These are phyloP conservation scores for Neurospora sublineolata DNA, from an alignment of 495 filamentous ascomycete species.

Conservation along the genomic window DNA sequence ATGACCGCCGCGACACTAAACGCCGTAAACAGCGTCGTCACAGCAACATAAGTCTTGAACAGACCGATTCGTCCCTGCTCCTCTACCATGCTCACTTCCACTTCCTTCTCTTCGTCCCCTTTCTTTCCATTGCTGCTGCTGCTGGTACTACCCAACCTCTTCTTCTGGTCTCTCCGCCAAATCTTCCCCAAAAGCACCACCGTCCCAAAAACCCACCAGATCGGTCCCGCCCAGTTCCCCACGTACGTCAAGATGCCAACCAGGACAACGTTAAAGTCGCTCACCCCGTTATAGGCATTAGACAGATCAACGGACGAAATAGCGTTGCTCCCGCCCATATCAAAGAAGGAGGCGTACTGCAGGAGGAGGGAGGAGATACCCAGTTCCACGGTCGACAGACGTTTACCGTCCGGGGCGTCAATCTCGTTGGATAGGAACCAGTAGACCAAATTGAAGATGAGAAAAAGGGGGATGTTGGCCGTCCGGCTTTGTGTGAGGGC, in stretches of 20 bases:
- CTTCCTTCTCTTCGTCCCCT: too few relatives aligned
- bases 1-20: conserved; percentile 59
- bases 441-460: conserved; percentile 54
- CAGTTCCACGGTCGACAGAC: conserved; percentile 41
- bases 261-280: conserved; percentile 50
- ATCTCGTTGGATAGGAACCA: conserved; percentile 33
- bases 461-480: conserved; percentile 73
- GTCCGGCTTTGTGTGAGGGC: conserved; percentile 76
- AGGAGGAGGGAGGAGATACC: conserved; percentile 54
- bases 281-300: conserved; percentile 73
- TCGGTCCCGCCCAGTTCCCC: conserved; percentile 81
- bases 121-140: too few relatives aligned
- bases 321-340: conserved; percentile 82
- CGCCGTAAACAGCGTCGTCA: conserved; percentile 57
- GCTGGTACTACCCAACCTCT: not conserved
- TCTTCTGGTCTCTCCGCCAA: not conserved
- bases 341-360: conserved; percentile 75
- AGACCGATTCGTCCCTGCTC: conserved; percentile 1
- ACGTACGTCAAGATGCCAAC: conserved; percentile 76
- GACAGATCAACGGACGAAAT: conserved; percentile 81
- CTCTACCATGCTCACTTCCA: not conserved
- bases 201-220: conserved; percentile 69
- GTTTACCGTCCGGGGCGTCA: conserved; percentile 11
- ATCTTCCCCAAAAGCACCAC: conserved; percentile 38
- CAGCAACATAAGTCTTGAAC: conserved; percentile 38